Conservation (phyloP, 1,284 basidiomycete genomes). For the Irpex rosettiformis region DNA sequence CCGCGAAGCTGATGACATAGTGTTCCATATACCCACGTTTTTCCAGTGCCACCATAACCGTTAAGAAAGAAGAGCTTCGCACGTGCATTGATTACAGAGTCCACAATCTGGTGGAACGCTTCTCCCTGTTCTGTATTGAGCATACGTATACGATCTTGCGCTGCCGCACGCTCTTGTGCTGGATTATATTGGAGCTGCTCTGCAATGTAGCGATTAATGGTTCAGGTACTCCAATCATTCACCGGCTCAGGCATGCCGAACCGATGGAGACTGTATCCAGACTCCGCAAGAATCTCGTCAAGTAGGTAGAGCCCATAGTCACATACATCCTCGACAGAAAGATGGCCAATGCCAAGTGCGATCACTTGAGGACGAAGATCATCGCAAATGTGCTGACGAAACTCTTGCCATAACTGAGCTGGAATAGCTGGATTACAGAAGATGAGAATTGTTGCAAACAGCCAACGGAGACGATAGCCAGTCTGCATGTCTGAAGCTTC, state of each 20-base stretch:
- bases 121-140: conserved; percentile 24
- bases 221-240: no score
- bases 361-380: conserved; percentile 27
- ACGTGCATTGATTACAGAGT: conserved; percentile 23
- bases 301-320: conserved; percentile 41
- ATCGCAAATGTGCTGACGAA: conserved; percentile 36
- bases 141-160: conserved; percentile 27
- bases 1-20: conserved; percentile 30
- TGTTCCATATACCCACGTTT: conserved; percentile 45
- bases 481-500: conserved; percentile 29
- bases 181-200: no score
- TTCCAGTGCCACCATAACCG: conserved; percentile 45
- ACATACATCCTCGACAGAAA: conserved; percentile 29
- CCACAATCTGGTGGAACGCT: conserved; percentile 34
- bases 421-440: conserved; percentile 32
- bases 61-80: conserved; percentile 40
- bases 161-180: no score
- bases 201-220: no score
- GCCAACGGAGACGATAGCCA: conserved; percentile 26
- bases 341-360: conserved; percentile 12
- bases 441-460: conserved; percentile 38
- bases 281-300: conserved; percentile 25
- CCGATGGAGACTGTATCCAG: conserved; percentile 22
- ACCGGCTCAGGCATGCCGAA: conserved; percentile 16
- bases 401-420: conserved; percentile 33